Percentiles rank a stretch among this genome's conserved stretches.
These are phyloP conservation scores for Potentilla sterilis DNA, from an alignment of 306 rosid genomes.

Conservation along the genomic window DNA sequence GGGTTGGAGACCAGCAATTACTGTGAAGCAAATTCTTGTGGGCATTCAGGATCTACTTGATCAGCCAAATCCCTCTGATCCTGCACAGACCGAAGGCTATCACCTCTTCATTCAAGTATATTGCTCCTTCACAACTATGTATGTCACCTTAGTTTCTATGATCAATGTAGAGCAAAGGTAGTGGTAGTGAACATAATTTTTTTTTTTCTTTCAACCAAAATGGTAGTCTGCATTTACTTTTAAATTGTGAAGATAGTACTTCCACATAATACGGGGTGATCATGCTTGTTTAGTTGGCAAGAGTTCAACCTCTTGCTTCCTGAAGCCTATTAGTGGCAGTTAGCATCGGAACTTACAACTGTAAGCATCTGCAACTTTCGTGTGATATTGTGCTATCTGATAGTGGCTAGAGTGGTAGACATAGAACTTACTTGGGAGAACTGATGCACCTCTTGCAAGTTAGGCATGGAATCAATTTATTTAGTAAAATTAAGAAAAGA, in stretches of 20 bases:
- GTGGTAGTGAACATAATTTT: neutral
- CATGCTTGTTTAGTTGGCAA: neutral
- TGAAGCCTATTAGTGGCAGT: neutral
- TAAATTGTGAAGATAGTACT: neutral
- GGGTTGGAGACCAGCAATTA: slow-evolving; percentile 99
- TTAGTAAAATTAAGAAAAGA: neutral
- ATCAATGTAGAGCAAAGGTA: neutral
- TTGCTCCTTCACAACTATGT: slow-evolving; percentile 6
- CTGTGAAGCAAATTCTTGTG: slow-evolving; percentile 93
- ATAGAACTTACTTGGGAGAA: slow-evolving; percentile 4
- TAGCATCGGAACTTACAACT: slow-evolving; percentile 3
- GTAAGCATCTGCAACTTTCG: neutral
- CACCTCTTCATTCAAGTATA: slow-evolving; percentile 95
- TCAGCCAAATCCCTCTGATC: slow-evolving; percentile 94
- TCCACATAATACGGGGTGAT: neutral
- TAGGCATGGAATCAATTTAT: no score
- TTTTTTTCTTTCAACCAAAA: neutral
- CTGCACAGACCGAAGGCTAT: slow-evolving; percentile 98
- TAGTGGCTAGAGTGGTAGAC: slow-evolving; percentile 12
- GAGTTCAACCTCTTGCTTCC: neutral
- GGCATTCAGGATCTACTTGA: slow-evolving; percentile 95
- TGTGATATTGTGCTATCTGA: neutral
- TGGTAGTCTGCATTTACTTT: slow-evolving; percentile 7
- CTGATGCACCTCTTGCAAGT: neutral
- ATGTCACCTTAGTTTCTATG: neutral